These are phyloP conservation scores for Leccinum disarticulatum DNA, from an alignment of 768 basidiomycete species.

Conservation along the genomic window DNA sequence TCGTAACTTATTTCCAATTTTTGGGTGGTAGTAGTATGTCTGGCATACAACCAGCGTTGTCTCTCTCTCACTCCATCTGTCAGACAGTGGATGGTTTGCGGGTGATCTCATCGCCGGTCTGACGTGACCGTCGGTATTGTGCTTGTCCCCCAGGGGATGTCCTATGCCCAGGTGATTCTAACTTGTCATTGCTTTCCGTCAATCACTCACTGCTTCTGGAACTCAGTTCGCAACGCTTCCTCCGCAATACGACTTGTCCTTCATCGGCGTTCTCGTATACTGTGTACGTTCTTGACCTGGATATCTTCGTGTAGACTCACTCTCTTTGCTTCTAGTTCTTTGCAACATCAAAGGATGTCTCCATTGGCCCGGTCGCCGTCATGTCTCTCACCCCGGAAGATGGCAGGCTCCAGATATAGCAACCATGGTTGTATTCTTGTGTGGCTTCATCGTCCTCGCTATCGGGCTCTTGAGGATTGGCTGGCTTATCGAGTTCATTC, in stretches of 20 bases:
- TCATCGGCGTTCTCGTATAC: slow-evolving; percentile 83
- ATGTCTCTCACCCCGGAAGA: slow-evolving; percentile 80
- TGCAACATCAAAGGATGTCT: slow-evolving; percentile 97
- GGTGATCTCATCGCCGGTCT: slow-evolving; percentile 85
- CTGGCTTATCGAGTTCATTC: slow-evolving; percentile 95
- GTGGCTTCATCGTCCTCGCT: slow-evolving; percentile 87
- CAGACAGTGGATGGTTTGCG: slow-evolving; percentile 76
- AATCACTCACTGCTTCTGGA: background rate
- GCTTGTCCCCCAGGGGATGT: slow-evolving; percentile 92
- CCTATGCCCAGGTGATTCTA: slow-evolving; percentile 66
- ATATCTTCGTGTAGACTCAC: background rate
- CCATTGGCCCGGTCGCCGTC: slow-evolving; percentile 98
- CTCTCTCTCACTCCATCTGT: background rate
- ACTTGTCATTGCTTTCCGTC: background rate
- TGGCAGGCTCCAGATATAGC: slow-evolving; percentile 79
- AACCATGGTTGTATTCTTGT: slow-evolving; percentile 78
- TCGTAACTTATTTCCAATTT: slow-evolving; percentile 75
- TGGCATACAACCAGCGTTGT: background rate
- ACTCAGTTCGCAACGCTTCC: slow-evolving; percentile 78
- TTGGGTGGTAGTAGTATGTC: slow-evolving; percentile 84
- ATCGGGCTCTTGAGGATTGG: slow-evolving; percentile 89
- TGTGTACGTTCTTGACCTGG: slow-evolving; percentile 51
- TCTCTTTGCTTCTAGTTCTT: slow-evolving; percentile 61
- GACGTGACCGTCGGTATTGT: slow-evolving; percentile 89
- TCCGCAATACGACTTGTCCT: slow-evolving; percentile 87